Conservation (phyloP, 1,284 basidiomycete genomes). For the Moesziomyces parantarcticus region DNA sequence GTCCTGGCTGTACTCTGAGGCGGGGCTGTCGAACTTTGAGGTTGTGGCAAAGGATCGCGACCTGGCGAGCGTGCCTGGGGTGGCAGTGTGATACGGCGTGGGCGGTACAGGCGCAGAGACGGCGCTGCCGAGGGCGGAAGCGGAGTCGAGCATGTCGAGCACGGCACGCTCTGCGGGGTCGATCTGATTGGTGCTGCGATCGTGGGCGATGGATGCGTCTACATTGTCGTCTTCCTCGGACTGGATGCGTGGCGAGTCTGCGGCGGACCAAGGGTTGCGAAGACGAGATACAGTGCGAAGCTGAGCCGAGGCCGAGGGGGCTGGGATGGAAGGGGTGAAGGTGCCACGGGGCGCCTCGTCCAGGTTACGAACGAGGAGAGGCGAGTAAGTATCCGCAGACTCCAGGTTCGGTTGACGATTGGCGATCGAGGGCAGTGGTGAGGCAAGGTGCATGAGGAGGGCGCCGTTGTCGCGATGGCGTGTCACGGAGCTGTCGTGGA, state of each 20-base stretch:
- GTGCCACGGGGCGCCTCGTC: constrained; percentile 50
- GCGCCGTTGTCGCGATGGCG: constrained; percentile 41
- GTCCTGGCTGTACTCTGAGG: constrained; percentile 43
- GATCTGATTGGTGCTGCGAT: constrained; percentile 25
- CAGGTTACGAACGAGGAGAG: constrained; percentile 50
- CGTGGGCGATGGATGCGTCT: constrained; percentile 42
- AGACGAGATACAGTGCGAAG: constrained; percentile 11
- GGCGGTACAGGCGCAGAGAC: constrained; percentile 22
- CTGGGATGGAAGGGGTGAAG: constrained; percentile 37
- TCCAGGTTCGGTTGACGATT: neutral
- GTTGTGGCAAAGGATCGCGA: constrained; percentile 38
- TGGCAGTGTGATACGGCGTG: constrained; percentile 33
- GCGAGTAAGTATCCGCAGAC: constrained; percentile 1
- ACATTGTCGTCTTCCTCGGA: constrained; percentile 40
- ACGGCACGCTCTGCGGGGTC: constrained; percentile 46
- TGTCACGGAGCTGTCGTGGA: constrained; percentile 29
- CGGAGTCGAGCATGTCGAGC: constrained; percentile 54
- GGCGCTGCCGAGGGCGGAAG: constrained; percentile 17
- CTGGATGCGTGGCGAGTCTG: constrained; percentile 14
- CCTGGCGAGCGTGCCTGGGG: constrained; percentile 30
- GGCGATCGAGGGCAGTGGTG: constrained; percentile 26
- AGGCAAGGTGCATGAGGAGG: constrained; percentile 23
- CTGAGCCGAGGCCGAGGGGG: constrained; percentile 25
- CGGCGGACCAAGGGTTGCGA: constrained; percentile 36
- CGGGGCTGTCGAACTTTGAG: constrained; percentile 32